Conservation (phyloP, 2,329 filamentous ascomycete genomes). For the Thyridium curvatum region DNA sequence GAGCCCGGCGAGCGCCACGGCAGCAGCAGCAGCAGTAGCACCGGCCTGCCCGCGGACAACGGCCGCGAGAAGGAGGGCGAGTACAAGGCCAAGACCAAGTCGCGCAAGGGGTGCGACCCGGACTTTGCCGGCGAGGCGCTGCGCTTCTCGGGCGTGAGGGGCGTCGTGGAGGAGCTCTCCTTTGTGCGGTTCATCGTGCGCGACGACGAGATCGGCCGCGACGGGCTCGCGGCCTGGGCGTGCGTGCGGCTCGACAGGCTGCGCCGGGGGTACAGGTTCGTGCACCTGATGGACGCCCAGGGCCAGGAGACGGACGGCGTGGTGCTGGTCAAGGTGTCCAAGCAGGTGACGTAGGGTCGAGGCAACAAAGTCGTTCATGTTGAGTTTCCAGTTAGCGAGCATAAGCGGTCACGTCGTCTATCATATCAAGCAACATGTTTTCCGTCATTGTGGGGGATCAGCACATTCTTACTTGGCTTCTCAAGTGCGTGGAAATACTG, state of each 20-base stretch:
- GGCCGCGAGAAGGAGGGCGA: constrained; percentile 50
- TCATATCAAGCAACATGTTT: too few species aligned
- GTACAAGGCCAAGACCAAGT: constrained; percentile 48
- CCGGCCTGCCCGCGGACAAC: constrained; percentile 25
- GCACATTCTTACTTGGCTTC: too few species aligned
- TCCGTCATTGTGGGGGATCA: too few species aligned
- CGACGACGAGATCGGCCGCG: constrained; percentile 74
- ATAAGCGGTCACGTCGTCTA: too few species aligned
- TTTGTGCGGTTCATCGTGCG: constrained; percentile 81
- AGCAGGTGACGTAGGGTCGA: constrained; percentile 33
- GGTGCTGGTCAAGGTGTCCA: constrained; percentile 68
- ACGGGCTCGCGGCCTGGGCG: constrained; percentile 80
- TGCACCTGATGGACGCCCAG: constrained; percentile 66
- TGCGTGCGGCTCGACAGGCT: constrained; percentile 81
- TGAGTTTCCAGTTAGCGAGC: too few species aligned
- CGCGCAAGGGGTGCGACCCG: constrained; percentile 50
- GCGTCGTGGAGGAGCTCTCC: constrained; percentile 61
- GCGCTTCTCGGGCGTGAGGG: constrained; percentile 45
- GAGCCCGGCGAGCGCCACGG: constrained; percentile 42
- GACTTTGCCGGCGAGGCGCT: constrained; percentile 57
- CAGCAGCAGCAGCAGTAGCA: too few species aligned
- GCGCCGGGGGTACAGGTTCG: constrained; percentile 66
- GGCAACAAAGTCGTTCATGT: background rate
- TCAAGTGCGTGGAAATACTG: too few species aligned
- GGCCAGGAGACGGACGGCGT: constrained; percentile 61